Conservation (phyloP, 139 green algal species). For the Pleodorina starrii region DNA sequence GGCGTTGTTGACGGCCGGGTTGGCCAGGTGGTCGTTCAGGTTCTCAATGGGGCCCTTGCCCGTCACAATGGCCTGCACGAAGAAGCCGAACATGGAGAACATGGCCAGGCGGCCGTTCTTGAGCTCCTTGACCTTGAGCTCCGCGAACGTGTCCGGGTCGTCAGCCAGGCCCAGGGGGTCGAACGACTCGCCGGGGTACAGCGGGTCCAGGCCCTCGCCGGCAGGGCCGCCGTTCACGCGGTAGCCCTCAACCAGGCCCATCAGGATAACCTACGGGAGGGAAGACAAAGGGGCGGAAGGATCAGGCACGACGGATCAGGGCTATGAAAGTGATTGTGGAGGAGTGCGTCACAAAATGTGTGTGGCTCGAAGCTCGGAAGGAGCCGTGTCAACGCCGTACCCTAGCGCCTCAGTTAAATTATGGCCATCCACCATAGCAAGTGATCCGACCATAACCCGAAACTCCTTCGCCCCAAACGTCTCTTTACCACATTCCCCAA, state of each 20-base stretch:
- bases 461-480: too few relatives aligned
- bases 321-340: too few relatives aligned
- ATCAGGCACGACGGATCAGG: too few relatives aligned
- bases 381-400: neutral
- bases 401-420: too few relatives aligned
- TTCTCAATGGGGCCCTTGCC: constrained; percentile 77
- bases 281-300: too few relatives aligned
- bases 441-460: too few relatives aligned
- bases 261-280: constrained; percentile 80
- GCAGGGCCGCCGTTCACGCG: constrained; percentile 83
- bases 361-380: too few relatives aligned
- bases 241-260: constrained; percentile 91
- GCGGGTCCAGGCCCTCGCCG: constrained; percentile 85
- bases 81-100: constrained; percentile 83
- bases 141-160: constrained; percentile 88
- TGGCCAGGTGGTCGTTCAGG: constrained; percentile 75
- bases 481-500: too few relatives aligned
- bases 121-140: constrained; percentile 96
- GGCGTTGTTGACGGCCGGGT: constrained; percentile 71
- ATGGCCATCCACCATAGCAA: too few relatives aligned
- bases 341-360: too few relatives aligned
- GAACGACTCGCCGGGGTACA: constrained; percentile 94
- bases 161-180: constrained; percentile 97
- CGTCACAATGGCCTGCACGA: constrained; percentile 86
- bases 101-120: constrained; percentile 94